phyloP scores from a whole-genome alignment of 805 yeast species.

The Blastobotrys parvus region DNA sequence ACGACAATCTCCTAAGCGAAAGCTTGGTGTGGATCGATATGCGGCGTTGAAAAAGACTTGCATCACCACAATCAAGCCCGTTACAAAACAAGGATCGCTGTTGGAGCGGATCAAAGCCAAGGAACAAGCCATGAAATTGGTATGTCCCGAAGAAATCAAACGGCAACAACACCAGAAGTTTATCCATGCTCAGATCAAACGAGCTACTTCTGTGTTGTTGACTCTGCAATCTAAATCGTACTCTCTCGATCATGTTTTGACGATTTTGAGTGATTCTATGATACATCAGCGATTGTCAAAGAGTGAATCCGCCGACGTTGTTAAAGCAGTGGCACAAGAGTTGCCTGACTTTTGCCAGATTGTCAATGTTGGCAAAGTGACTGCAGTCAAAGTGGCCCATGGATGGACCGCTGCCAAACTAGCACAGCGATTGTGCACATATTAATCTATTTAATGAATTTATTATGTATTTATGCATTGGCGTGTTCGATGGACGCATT shows the following conservation, averaged over 20 bases:
- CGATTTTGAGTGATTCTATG: slow-evolving; percentile 17
- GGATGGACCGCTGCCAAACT: slow-evolving; percentile 6
- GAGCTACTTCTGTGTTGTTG: slow-evolving; percentile 16
- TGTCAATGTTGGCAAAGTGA: slow-evolving; percentile 16
- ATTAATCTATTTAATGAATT: too few species aligned
- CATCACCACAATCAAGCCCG: neutral
- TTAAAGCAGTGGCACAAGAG: slow-evolving; percentile 15
- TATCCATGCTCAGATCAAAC: slow-evolving; percentile 20
- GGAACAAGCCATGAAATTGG: slow-evolving; percentile 14
- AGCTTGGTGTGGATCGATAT: slow-evolving; percentile 4
- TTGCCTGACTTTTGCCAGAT: slow-evolving; percentile 22
- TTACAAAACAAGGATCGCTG: slow-evolving; percentile 6
- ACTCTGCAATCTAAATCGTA: slow-evolving; percentile 13
- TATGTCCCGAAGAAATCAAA: slow-evolving; percentile 4
- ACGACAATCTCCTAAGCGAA: neutral
- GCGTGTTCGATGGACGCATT: too few species aligned
- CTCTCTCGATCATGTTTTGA: slow-evolving; percentile 16
- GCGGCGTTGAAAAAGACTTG: slow-evolving; percentile 8
- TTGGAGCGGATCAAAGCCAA: slow-evolving; percentile 27
- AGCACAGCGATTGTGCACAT: neutral
- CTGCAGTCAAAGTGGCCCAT: slow-evolving; percentile 16
- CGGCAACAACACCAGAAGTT: slow-evolving; percentile 12
- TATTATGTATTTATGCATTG: too few species aligned
- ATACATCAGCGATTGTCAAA: slow-evolving; percentile 17
- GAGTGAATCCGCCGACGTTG: slow-evolving; percentile 17